phyloP scores from a whole-genome alignment of 495 filamentous ascomycete species.

The Mycothermus thermophilus region DNA sequence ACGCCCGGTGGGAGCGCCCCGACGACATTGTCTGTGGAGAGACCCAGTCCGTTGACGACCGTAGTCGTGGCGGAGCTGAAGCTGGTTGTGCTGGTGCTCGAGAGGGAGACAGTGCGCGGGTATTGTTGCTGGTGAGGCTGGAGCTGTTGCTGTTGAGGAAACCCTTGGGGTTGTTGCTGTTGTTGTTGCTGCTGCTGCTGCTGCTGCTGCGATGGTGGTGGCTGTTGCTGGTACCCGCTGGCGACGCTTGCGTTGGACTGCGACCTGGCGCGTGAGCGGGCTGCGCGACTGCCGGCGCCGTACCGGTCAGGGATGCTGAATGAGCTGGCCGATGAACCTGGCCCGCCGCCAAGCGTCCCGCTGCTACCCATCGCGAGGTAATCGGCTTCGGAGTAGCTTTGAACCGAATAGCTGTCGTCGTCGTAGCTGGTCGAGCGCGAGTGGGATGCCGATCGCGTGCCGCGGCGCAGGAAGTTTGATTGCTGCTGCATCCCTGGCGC shows the following conservation, averaged over 20 bases:
- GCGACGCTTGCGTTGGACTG: conserved; percentile 6
- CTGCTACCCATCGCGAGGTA: conserved; percentile 14
- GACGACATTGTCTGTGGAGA: too few species aligned
- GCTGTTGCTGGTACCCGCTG: too few species aligned
- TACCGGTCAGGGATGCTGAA: conserved; percentile 2
- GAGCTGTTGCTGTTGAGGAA: too few species aligned
- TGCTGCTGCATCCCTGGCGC: too few species aligned
- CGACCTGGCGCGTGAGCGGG: conserved; percentile 3
- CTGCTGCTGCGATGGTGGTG: not conserved
- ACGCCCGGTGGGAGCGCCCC: too few species aligned
- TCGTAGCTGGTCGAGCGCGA: conserved; percentile 20
- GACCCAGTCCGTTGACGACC: too few species aligned
- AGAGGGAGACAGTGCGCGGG: too few species aligned
- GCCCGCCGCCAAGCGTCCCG: too few species aligned
- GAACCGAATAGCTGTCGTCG: conserved; percentile 17
- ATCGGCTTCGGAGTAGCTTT: conserved; percentile 20
- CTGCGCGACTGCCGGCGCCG: conserved; percentile 2
- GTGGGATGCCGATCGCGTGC: conserved; percentile 5
- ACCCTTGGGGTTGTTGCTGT: too few species aligned
- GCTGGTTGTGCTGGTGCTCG: conserved; percentile 3
- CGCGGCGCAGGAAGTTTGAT: too few species aligned
- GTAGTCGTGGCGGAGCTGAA: conserved; percentile 7
- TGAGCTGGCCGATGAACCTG: not conserved
- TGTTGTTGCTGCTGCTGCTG: too few species aligned
- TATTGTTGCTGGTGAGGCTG: too few species aligned